Conservation (phyloP, 2,329 filamentous ascomycete species). For the Didymella pomorum region DNA sequence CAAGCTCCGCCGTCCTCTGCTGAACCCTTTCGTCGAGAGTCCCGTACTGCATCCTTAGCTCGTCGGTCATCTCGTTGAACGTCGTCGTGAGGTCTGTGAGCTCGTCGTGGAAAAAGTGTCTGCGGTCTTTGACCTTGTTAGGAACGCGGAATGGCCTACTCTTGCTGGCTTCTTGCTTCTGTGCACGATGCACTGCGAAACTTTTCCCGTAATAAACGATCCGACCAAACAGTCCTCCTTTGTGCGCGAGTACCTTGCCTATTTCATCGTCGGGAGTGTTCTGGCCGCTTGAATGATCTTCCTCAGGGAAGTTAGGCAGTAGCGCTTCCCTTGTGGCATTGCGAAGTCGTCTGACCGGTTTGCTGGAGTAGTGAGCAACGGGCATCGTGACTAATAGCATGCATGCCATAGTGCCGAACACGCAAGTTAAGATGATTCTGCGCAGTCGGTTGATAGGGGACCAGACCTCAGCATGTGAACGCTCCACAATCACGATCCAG, state of each 20-base stretch:
- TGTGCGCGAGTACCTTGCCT: constrained; percentile 48
- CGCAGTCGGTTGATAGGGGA: constrained; percentile 77
- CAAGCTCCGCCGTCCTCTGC: constrained; percentile 79
- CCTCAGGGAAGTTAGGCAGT: constrained; percentile 56
- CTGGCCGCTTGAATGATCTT: constrained; percentile 52
- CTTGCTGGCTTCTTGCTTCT: constrained; percentile 46
- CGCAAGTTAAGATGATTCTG: constrained; percentile 80
- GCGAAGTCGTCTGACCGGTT: constrained; percentile 79
- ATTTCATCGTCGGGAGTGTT: constrained; percentile 50
- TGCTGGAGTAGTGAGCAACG: constrained; percentile 80
- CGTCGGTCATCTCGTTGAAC: constrained; percentile 94
- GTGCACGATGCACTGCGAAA: neutral
- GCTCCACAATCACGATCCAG: constrained; percentile 85
- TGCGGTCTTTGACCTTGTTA: constrained; percentile 77
- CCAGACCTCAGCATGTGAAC: constrained; percentile 76
- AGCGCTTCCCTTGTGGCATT: constrained; percentile 77
- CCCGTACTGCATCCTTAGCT: constrained; percentile 84
- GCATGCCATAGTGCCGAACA: constrained; percentile 81
- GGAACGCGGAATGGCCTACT: constrained; percentile 84
- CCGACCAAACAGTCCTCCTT: constrained; percentile 54
- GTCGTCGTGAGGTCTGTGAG: constrained; percentile 81
- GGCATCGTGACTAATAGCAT: constrained; percentile 77
- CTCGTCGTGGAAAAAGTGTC: constrained; percentile 82
- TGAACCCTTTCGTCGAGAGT: constrained; percentile 84
- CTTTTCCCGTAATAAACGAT: constrained; percentile 43